phyloP scores from a whole-genome alignment of 1,284 basidiomycete genomes.

The Ganoderma resinaceum region DNA sequence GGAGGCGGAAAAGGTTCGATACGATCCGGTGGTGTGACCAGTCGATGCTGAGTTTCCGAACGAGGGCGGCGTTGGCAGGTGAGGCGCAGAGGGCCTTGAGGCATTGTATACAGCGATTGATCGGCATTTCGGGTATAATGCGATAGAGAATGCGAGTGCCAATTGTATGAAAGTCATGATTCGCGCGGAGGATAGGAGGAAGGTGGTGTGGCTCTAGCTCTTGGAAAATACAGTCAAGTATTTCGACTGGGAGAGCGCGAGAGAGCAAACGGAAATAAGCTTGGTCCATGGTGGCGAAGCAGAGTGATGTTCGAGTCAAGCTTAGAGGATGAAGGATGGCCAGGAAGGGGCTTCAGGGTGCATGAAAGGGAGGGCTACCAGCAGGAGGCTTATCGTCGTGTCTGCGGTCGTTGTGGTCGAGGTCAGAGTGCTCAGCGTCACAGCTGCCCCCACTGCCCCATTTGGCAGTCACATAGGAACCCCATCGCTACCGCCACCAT shows the following conservation, averaged over 20 bases:
- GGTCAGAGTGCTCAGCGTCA: background rate
- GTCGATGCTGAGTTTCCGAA: slow-evolving; percentile 53
- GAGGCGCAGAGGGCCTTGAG: slow-evolving; percentile 48
- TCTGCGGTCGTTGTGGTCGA: slow-evolving; percentile 6
- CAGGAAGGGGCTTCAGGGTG: background rate
- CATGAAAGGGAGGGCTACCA: background rate
- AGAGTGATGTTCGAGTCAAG: background rate
- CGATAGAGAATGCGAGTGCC: slow-evolving; percentile 55
- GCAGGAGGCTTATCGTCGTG: background rate
- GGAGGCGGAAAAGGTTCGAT: slow-evolving; percentile 55
- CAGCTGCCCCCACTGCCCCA: background rate
- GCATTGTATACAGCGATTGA: slow-evolving; percentile 44
- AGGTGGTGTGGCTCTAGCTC: slow-evolving; percentile 43
- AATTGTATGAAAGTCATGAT: slow-evolving; percentile 47
- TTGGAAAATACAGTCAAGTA: slow-evolving; percentile 53
- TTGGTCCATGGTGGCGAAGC: background rate
- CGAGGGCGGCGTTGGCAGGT: slow-evolving; percentile 44
- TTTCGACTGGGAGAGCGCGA: slow-evolving; percentile 53
- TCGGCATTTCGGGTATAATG: slow-evolving; percentile 45
- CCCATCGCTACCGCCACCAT: background rate
- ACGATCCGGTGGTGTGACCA: slow-evolving; percentile 43
- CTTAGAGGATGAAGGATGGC: background rate
- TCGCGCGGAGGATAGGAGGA: slow-evolving; percentile 38
- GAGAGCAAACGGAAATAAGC: slow-evolving; percentile 26
- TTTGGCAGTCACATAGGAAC: slow-evolving; percentile 8